Conservation (phyloP, 495 filamentous ascomycete species). For the Aspergillus panamensis region DNA sequence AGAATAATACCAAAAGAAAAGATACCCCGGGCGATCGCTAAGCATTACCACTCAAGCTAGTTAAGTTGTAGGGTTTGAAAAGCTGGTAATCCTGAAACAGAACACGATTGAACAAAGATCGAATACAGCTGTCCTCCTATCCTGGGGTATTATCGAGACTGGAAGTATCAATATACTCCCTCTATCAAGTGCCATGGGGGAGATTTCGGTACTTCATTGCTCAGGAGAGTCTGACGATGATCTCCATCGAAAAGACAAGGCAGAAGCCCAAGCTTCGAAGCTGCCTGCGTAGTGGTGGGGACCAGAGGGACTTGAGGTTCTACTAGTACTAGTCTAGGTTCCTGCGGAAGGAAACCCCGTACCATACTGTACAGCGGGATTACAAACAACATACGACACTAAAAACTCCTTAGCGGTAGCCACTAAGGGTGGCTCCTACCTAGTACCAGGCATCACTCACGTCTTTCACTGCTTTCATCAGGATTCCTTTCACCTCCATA, state of each 20-base stretch:
- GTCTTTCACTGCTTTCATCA: not conserved
- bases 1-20: too few species aligned
- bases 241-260: not conserved
- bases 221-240: not conserved
- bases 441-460: constrained; percentile 1
- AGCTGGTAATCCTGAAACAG: not conserved
- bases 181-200: too few species aligned
- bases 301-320: not conserved
- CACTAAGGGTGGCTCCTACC: not conserved
- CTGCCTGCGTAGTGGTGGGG: not conserved
- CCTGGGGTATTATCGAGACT: too few species aligned
- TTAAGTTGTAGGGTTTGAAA: too few species aligned
- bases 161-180: too few species aligned
- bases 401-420: not conserved
- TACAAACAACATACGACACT: not conserved
- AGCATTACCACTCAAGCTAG: too few species aligned
- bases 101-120: not conserved
- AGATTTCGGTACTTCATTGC: too few species aligned
- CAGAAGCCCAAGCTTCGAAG: not conserved
- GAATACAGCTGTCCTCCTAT: not conserved
- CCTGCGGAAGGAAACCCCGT: not conserved
- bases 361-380: not conserved
- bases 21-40: too few species aligned
- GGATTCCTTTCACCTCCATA: not conserved
- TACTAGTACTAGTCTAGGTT: too few species aligned